phyloP scores from a whole-genome alignment of 208 protist species.

The Trypanosoma caninum region DNA sequence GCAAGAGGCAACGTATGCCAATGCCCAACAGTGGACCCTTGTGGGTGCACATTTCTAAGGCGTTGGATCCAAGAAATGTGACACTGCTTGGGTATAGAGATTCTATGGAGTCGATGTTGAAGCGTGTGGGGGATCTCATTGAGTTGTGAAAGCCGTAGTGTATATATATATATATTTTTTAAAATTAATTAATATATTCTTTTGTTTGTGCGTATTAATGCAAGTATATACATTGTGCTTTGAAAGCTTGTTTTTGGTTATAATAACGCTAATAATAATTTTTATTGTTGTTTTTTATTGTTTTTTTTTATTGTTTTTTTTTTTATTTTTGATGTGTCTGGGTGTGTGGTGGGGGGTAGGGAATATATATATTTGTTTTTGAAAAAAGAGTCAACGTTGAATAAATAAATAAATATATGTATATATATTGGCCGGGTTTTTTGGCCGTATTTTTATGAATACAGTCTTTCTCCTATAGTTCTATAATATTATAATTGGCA shows the following conservation, averaged over 20 bases:
- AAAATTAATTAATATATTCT: background rate
- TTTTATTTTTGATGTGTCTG: too few species aligned
- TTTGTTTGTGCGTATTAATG: background rate
- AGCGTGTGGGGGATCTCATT: conserved; percentile 43
- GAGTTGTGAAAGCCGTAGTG: conserved; percentile 16
- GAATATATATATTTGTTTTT: too few species aligned
- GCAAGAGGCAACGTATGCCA: background rate
- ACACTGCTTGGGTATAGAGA: conserved; percentile 66
- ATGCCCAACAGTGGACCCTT: conserved; percentile 51
- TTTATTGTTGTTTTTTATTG: background rate
- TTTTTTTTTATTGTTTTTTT: conserved; percentile 5
- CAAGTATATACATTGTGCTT: too few species aligned
- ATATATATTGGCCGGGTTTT: too few species aligned
- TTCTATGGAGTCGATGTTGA: conserved; percentile 53
- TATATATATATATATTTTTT: conserved; percentile 12
- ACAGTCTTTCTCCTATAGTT: too few species aligned
- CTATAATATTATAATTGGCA: too few species aligned
- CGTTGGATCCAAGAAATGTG: conserved; percentile 55
- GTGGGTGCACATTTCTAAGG: conserved; percentile 58
- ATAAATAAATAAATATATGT: too few species aligned
- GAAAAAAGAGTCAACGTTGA: too few species aligned
- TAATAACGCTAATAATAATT: too few species aligned
- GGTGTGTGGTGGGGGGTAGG: too few species aligned
- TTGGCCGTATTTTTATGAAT: too few species aligned
- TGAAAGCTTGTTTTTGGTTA: too few species aligned